phyloP scores from a whole-genome alignment of 73 alveolate genomes.

The Paramecium sonneborni region DNA sequence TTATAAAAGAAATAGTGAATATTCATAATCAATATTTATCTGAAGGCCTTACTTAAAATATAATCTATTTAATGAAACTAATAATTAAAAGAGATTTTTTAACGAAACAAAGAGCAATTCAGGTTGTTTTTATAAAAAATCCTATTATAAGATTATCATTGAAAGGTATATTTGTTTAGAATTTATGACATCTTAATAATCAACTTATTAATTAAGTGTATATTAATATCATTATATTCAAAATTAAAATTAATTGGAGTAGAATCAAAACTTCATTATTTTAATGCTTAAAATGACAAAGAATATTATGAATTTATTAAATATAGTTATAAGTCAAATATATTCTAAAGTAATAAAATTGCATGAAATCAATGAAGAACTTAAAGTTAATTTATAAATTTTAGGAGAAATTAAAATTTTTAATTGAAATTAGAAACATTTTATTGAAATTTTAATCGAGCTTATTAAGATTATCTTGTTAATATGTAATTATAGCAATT shows the following conservation, averaged over 20 bases:
- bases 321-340: background rate
- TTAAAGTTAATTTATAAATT: background rate
- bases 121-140: background rate
- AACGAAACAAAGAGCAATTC: background rate
- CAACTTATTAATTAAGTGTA: background rate
- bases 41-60: background rate
- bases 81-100: background rate
- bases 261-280: conserved; percentile 27
- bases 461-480: background rate
- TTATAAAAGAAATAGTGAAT: background rate
- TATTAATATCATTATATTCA: background rate
- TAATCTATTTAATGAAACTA: background rate
- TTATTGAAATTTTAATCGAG: background rate
- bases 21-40: background rate
- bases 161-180: conserved; percentile 26
- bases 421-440: background rate
- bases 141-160: background rate
- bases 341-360: background rate
- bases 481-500: background rate
- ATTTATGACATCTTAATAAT: background rate
- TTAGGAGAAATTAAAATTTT: background rate
- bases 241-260: background rate
- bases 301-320: background rate
- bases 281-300: conserved; percentile 8
- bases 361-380: background rate